Percentiles rank a stretch among this genome's conserved stretches.
These are phyloP conservation scores for Neofusicoccum sp. DNA, from an alignment of 2,329 filamentous ascomycete genomes.

Conservation along the genomic window DNA sequence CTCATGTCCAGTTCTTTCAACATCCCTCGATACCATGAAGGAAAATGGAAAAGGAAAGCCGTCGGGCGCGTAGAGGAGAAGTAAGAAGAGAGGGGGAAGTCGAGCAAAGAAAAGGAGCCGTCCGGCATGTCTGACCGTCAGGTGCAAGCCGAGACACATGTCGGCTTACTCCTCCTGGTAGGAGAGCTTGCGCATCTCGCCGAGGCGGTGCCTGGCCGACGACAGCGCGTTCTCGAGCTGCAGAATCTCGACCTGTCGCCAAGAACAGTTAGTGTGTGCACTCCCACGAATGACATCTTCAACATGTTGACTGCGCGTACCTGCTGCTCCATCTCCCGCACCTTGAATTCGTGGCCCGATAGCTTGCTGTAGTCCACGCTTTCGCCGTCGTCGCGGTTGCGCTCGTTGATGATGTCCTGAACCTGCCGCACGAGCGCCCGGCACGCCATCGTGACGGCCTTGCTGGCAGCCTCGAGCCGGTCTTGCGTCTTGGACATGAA, in stretches of 20 bases:
- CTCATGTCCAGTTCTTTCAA: neutral
- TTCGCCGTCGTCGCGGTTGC: conserved; percentile 74
- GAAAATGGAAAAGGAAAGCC: neutral
- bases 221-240: conserved; percentile 87
- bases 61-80: neutral
- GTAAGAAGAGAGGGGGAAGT: neutral
- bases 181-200: conserved; percentile 97
- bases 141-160: neutral
- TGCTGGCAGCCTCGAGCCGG: conserved; percentile 82
- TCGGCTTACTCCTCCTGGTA: conserved; percentile 70
- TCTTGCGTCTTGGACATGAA: conserved; percentile 99
- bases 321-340: conserved; percentile 99
- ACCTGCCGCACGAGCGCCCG: conserved; percentile 86
- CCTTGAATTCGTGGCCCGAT: conserved; percentile 95
- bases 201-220: conserved; percentile 75
- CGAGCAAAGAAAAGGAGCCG: neutral
- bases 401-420: conserved; percentile 87
- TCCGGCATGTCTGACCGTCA: neutral
- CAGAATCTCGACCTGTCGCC: conserved; percentile 82
- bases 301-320: conserved; percentile 52
- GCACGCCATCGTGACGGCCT: conserved; percentile 88
- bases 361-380: conserved; percentile 84
- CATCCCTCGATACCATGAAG: neutral
- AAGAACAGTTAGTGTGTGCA: conserved; percentile 13
- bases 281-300: too few species aligned